Conservation (phyloP, 169 alveolate species). For the Eimeria brunetti region DNA sequence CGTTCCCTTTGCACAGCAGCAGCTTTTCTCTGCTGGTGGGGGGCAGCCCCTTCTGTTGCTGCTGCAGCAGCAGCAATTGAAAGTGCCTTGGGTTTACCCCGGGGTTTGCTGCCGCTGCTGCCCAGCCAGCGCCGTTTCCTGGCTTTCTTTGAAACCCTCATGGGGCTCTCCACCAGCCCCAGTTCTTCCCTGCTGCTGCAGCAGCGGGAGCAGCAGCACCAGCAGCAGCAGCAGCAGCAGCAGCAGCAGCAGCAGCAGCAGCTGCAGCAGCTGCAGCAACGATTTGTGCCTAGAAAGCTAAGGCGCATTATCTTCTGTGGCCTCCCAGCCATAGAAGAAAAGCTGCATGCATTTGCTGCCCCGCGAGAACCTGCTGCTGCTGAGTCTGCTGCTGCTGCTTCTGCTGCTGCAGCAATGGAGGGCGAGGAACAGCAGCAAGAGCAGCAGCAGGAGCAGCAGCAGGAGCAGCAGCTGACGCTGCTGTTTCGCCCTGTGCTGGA, state of each 20-base stretch:
- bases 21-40: constrained; percentile 55
- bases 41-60: not conserved
- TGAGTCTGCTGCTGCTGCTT: not conserved
- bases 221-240: constrained; percentile 25
- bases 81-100: not conserved
- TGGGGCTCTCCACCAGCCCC: not conserved
- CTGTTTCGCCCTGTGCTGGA: constrained; percentile 70
- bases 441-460: constrained; percentile 9
- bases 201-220: constrained; percentile 1
- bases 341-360: not conserved
- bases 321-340: constrained; percentile 44
- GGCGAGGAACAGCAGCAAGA: not conserved
- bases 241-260: constrained; percentile 9
- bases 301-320: constrained; percentile 49
- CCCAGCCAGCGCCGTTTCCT: constrained; percentile 68
- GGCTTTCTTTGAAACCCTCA: constrained; percentile 26
- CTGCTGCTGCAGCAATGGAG: not conserved
- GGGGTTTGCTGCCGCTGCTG: constrained; percentile 15
- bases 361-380: not conserved
- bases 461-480: constrained; percentile 13
- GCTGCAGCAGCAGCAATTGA: constrained; percentile 5
- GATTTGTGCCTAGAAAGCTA: constrained; percentile 30
- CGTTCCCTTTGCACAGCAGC: constrained; percentile 49
- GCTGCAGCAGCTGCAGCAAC: not conserved
- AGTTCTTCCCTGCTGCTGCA: not conserved